Percentiles rank a stretch among this genome's conserved stretches.
Evolutionary conservation across 73 alveolate species (phyloP).

Genomic region (Paramecium pentaurelia): DNA sequence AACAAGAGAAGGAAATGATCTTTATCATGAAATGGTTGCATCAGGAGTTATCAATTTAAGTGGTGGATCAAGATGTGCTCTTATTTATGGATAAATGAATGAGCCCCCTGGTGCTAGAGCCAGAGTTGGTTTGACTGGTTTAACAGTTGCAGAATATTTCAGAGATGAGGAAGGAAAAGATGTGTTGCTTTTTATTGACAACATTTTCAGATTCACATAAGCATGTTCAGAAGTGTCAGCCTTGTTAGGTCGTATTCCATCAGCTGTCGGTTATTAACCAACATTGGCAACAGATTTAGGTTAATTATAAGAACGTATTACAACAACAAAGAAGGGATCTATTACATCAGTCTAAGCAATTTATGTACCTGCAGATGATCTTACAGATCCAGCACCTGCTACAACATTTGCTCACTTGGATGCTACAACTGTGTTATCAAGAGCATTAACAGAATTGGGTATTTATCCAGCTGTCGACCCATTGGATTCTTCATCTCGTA

Average conservation of each 20-base stretch:
- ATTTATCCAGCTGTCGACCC: conserved; percentile 99
- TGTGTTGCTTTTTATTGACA: conserved; percentile 96
- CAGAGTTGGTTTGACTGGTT: conserved; percentile 95
- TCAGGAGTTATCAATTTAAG: conserved; percentile 70
- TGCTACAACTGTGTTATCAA: conserved; percentile 95
- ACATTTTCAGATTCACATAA: conserved; percentile 97
- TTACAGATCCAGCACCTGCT: conserved; percentile 99
- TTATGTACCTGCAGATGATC: conserved; percentile 97
- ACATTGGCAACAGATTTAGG: conserved; percentile 98
- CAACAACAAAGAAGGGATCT: conserved; percentile 97
- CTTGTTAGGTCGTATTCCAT: conserved; percentile 96
- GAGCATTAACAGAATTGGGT: conserved; percentile 93
- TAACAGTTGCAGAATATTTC: conserved; percentile 97
- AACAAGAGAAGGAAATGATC: conserved; percentile 93
- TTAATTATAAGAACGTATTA: conserved; percentile 92
- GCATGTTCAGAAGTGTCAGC: conserved; percentile 99
- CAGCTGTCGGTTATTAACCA: conserved; percentile 98
- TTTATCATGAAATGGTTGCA: conserved; percentile 88
- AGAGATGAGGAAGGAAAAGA: conserved; percentile 98
- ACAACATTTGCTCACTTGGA: conserved; percentile 98
- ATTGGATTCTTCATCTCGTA: conserved; percentile 94
- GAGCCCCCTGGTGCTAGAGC: conserved; percentile 99
- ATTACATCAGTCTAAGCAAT: conserved; percentile 97
- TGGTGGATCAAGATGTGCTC: conserved; percentile 90
- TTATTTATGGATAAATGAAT: conserved; percentile 97